Base-by-base conservation (phyloP, 73 alveolate genomes). In the Halteria grandinella region DNA sequence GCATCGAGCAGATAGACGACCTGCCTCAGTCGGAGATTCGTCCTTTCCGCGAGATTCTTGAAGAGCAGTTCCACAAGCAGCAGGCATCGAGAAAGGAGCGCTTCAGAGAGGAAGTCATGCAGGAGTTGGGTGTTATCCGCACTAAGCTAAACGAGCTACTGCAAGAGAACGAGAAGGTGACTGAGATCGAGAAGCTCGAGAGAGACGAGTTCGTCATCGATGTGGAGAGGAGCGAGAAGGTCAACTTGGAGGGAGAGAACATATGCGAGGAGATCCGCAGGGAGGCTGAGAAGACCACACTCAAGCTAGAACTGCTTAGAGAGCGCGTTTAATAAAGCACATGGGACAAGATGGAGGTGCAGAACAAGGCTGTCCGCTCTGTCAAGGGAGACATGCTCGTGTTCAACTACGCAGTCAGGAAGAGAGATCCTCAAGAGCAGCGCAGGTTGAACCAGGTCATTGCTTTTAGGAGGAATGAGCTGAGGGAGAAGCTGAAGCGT, bases 201-300 rank as follows among this genome's bases (percentile, higher is more conserved):
- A 90, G 97, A 75, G 94, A 92, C 49, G 99, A 95, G 53, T 93
- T 95, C 89, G 97, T 95, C 62, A 95, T 95, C 48, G 99, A 95
- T 69, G 75, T 91, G 23, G 91, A 85, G 58, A 87, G 89, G 82
- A 66, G 82, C 18, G 97, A 95, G 37, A 87, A 84, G 62, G 91
- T 91, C 3, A 80, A 80, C 36, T 90, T 72, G 27, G 92, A 86
- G 44, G 97, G 97, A 23, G 89, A 88, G 71, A 80, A 88, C 62
- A 86, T 78, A 33, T 87, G 97, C 40, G 92, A 93, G 41, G 89
- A 84, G 24, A 84, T 95, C 80, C 85, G 96, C 36, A 91, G 82
- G 33, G 88, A 77, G 28, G 97, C 91, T 24, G 83, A 87, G 71
- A 63, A 86, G 81, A 91, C 82, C 21, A 71, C 55, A n/a, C 74